Conservation (phyloP, 805 yeast species). For the Yarrowia hollandica region DNA sequence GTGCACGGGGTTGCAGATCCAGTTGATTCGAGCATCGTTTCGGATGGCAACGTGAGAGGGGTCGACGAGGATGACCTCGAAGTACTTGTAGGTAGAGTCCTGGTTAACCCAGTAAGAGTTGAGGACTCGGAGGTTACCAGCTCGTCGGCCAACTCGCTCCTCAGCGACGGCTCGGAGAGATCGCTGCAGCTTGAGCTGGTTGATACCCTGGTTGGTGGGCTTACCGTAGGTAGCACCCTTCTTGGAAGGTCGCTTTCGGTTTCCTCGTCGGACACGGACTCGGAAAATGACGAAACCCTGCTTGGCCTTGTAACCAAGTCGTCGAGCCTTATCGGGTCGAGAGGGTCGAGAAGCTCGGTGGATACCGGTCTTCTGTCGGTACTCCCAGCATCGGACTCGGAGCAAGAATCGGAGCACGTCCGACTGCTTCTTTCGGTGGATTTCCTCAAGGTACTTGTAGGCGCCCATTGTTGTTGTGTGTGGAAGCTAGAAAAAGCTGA, state of each 20-base stretch:
- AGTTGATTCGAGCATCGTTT: constrained; percentile 98
- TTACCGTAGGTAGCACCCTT: constrained; percentile 99
- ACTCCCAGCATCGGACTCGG: constrained; percentile 99
- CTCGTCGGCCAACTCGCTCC: constrained; percentile 99
- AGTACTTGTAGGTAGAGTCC: constrained; percentile 99
- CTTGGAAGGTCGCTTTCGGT: constrained; percentile 99
- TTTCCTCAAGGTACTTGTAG: constrained; percentile 98
- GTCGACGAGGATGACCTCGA: constrained; percentile 95
- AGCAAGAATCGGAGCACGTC: constrained; percentile 98
- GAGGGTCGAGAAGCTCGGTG: constrained; percentile 99
- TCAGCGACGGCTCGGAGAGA: constrained; percentile 97
- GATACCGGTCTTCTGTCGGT: constrained; percentile 97
- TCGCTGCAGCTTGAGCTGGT: constrained; percentile 99
- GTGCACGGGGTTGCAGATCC: constrained; percentile 99
- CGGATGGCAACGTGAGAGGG: constrained; percentile 99
- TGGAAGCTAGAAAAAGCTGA: neutral
- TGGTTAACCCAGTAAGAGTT: constrained; percentile 99
- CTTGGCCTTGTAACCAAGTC: constrained; percentile 99
- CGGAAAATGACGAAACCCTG: constrained; percentile 99
- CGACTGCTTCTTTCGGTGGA: constrained; percentile 99
- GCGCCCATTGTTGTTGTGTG: constrained; percentile 71
- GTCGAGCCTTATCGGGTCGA: constrained; percentile 99
- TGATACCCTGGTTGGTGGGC: constrained; percentile 99
- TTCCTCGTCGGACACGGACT: constrained; percentile 99
- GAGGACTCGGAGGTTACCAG: constrained; percentile 97